phyloP scores from a whole-genome alignment of 2,329 filamentous ascomycete genomes.

The Penicillium sp. region DNA sequence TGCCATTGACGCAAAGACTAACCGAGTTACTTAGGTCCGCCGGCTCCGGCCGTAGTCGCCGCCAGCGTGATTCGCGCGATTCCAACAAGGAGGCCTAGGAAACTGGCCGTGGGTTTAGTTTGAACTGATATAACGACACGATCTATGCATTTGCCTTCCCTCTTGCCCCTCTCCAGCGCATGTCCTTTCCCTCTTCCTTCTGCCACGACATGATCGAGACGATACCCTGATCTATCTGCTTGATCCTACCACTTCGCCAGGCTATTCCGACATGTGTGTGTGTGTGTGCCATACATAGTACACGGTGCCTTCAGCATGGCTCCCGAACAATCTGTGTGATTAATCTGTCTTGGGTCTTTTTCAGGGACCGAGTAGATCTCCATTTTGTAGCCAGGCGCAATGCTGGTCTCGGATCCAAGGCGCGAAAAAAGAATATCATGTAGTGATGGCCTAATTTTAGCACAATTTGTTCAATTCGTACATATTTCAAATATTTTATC shows the following conservation, averaged over 20 bases:
- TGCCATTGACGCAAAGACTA: slow-evolving; percentile 16
- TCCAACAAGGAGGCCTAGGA: slow-evolving; percentile 35
- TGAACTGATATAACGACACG: slow-evolving; percentile 36
- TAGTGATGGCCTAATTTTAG: slow-evolving; percentile 27
- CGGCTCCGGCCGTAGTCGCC: slow-evolving; percentile 45
- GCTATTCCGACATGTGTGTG: slow-evolving; percentile 21
- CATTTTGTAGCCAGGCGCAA: slow-evolving; percentile 15
- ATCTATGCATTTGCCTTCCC: slow-evolving; percentile 34
- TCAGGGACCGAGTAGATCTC: slow-evolving; percentile 17
- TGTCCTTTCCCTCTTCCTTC: slow-evolving; percentile 12
- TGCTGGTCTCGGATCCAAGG: slow-evolving; percentile 18
- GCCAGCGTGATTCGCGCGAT: slow-evolving; percentile 35
- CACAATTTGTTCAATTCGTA: slow-evolving; percentile 11
- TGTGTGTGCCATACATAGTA: slow-evolving; percentile 17
- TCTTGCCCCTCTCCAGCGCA: slow-evolving; percentile 31
- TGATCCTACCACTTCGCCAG: slow-evolving; percentile 27
- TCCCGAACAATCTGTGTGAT: slow-evolving; percentile 14
- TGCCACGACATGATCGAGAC: slow-evolving; percentile 36
- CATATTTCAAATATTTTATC: not conserved
- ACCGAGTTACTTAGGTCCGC: slow-evolving; percentile 43
- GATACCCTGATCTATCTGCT: slow-evolving; percentile 35
- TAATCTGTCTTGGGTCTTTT: slow-evolving; percentile 4
- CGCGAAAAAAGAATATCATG: slow-evolving; percentile 27
- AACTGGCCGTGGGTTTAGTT: slow-evolving; percentile 27
- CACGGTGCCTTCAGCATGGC: slow-evolving; percentile 21